phyloP scores from a whole-genome alignment of 495 filamentous ascomycete species.

The Coniosporium apollinis region DNA sequence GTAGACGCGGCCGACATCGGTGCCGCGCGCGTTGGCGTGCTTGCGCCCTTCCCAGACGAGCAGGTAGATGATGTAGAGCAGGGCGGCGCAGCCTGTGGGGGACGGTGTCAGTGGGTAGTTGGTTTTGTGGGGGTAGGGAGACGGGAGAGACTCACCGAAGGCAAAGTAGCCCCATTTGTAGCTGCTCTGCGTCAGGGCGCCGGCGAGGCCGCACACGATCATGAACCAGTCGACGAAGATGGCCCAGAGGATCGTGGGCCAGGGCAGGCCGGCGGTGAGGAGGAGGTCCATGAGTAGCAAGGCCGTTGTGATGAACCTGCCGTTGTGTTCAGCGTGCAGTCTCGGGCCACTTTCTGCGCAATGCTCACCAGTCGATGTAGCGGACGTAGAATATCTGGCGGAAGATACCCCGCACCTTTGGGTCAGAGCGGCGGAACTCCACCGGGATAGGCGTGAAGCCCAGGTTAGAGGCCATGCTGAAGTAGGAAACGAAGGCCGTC shows the following conservation, averaged over 20 bases:
- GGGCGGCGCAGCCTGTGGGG: slow-evolving; percentile 30
- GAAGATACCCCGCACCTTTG: slow-evolving; percentile 26
- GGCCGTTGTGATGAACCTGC: slow-evolving; percentile 30
- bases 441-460: slow-evolving; percentile 46
- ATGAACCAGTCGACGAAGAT: slow-evolving; percentile 45
- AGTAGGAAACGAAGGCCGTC: slow-evolving; percentile 50
- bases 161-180: slow-evolving; percentile 57
- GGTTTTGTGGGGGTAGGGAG: background rate
- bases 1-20: slow-evolving; percentile 33
- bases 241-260: slow-evolving; percentile 44
- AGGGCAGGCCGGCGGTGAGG: slow-evolving; percentile 46
- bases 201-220: slow-evolving; percentile 45
- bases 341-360: slow-evolving; percentile 5
- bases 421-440: slow-evolving; percentile 30
- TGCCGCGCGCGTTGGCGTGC: slow-evolving; percentile 34
- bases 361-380: slow-evolving; percentile 46
- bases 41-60: slow-evolving; percentile 35
- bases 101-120: background rate
- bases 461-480: slow-evolving; percentile 49
- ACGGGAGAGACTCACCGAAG: slow-evolving; percentile 26
- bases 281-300: slow-evolving; percentile 42
- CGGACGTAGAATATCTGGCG: slow-evolving; percentile 57
- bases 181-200: slow-evolving; percentile 35
- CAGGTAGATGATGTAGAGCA: slow-evolving; percentile 39
- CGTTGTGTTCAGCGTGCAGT: background rate